phyloP scores from a whole-genome alignment of 164 flowering plant genomes.

The Kingdonia uniflora region DNA sequence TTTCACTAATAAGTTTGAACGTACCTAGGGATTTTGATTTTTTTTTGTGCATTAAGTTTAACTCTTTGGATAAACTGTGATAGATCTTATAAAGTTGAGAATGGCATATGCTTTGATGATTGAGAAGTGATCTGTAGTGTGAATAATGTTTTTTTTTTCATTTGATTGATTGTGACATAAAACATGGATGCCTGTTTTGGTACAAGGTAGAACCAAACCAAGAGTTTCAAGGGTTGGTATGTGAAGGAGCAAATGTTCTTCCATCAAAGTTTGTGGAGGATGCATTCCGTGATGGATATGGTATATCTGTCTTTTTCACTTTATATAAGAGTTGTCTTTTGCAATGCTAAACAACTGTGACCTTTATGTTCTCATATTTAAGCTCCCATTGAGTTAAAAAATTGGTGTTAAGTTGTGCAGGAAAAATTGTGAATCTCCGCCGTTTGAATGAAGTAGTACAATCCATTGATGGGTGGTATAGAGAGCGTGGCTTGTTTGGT shows the following conservation, averaged over 20 bases:
- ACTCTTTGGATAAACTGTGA: too few relatives aligned
- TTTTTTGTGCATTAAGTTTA: too few relatives aligned
- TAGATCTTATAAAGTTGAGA: too few relatives aligned
- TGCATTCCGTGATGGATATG: constrained; percentile 82
- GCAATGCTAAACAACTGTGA: too few relatives aligned
- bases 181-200: constrained; percentile 17
- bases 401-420: constrained; percentile 78
- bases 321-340: too few relatives aligned
- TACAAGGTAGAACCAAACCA: constrained; percentile 97
- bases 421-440: constrained; percentile 81
- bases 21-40: too few relatives aligned
- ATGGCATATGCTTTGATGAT: too few relatives aligned
- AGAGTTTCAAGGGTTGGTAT: constrained; percentile 91
- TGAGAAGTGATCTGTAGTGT: too few relatives aligned
- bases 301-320: constrained; percentile 27
- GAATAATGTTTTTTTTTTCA: too few relatives aligned
- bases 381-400: constrained; percentile 18
- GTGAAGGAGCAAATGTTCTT: constrained; percentile 98
- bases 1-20: too few relatives aligned
- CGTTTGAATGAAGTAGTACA: constrained; percentile 74
- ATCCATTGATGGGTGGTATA: constrained; percentile 92
- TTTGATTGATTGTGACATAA: too few relatives aligned
- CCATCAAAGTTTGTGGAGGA: constrained; percentile 86
- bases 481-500: constrained; percentile 95
- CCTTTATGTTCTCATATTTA: too few relatives aligned